Percentiles rank a stretch among this genome's conserved stretches.
phyloP scores from a whole-genome alignment of 495 filamentous ascomycete species.

The Clohesyomyces aquaticus region DNA sequence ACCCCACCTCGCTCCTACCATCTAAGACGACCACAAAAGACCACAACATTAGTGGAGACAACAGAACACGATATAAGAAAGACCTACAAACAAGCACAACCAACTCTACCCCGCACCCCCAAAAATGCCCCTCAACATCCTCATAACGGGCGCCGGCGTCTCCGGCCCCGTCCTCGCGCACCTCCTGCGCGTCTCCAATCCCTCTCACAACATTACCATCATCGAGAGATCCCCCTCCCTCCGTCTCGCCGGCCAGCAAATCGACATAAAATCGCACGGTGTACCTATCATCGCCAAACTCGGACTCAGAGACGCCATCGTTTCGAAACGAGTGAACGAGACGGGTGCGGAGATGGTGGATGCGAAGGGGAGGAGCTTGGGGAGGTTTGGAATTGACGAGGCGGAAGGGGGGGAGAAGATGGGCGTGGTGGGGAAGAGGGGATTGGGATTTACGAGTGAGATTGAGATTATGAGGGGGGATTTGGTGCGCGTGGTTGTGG shows the following conservation, averaged over 20 bases:
- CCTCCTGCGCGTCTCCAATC: conserved; percentile 44
- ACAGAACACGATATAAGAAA: no score
- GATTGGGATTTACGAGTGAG: no score
- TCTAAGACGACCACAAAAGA: no score
- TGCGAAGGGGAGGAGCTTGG: conserved; percentile 31
- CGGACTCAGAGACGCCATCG: conserved; percentile 47
- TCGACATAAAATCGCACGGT: conserved; percentile 52
- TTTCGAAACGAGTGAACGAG: conserved; percentile 41
- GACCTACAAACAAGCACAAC: no score
- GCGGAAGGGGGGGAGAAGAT: conserved; percentile 39
- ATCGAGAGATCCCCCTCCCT: conserved; percentile 49
- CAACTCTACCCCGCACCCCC: no score
- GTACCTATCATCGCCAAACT: conserved; percentile 48
- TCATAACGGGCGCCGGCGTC: conserved; percentile 55
- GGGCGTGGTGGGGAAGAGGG: no score
- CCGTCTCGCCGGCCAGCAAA: conserved; percentile 46
- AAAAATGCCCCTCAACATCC: conserved; percentile 45
- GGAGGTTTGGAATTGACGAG: conserved; percentile 46
- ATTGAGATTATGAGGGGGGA: conserved; percentile 56
- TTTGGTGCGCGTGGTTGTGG: conserved; percentile 47
- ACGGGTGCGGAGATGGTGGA: conserved; percentile 49
- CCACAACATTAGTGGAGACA: no score
- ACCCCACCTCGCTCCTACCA: no score
- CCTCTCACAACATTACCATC: conserved; percentile 48
- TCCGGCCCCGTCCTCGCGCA: conserved; percentile 49